Evolutionary conservation across 495 filamentous ascomycete species (phyloP), one percentile per base, ranked within the genome.

Genomic region (Mytilinidion resinicola): DNA sequence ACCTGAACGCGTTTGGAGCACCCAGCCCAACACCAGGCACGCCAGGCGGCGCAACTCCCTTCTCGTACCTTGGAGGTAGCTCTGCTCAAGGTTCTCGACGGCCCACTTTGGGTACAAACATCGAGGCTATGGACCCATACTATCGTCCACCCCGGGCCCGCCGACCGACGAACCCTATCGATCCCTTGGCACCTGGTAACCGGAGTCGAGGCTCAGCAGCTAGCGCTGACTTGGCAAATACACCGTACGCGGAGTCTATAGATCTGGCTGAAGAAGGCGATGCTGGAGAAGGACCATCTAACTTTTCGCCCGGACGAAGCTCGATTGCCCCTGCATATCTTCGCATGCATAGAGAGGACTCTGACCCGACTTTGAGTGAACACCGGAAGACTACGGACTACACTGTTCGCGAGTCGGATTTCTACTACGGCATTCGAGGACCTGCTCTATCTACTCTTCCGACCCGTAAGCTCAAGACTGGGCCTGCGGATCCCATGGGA

Each of bases 401-500:
- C 68, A 85, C 90, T 3, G 90, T 89, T 1, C 84, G 93, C 37
- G 93, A 98, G 72, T 86, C 89, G 4, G 93, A 98, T 68, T 96
- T 92, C 66, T 96, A 96, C 67, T 96, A 97, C 69, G 87, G 91
- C 12, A 85, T 95, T 21, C 62, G 67, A 8, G 93, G 93, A 0
- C 88, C 89, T n/a, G 90, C 92, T 9, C 77, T 97, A 6, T 91
- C 89, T 0, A 85, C 87, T 50, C 83, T 79, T 12, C 89, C 87
- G 3, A 88, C 87, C 34, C 80, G 93, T 37, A 49, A 88, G 67
- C 75, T 96, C 51, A 89, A 91, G 64, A 98, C 93, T 3, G 95
- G 93, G 0, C 93, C 93, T 1, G 91, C 92, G 15, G 95, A 98
- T 73, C 93, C 93, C 6, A 95, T 91, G 36, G 86, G 90, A 0